Evolutionary conservation across 2,329 filamentous ascomycete genomes (phyloP).

Genomic region (Cladosporium sp.): DNA sequence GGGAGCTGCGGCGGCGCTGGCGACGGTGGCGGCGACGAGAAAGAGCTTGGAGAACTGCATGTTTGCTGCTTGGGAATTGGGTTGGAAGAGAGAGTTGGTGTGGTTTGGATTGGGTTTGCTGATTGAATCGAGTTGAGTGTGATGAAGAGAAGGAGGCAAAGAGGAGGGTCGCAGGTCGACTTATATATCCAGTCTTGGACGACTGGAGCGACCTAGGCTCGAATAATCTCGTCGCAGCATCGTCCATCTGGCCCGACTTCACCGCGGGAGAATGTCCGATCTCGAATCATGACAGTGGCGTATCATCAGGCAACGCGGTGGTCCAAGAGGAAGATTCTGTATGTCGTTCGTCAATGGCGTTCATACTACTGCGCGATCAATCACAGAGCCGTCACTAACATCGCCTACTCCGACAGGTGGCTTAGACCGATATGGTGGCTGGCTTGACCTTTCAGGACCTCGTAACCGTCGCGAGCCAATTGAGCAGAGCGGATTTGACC

Average conservation of each 20-base stretch:
- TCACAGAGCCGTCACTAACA: background rate
- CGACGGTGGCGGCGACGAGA: background rate
- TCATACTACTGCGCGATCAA: background rate
- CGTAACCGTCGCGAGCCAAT: background rate
- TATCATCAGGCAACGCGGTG: background rate
- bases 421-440: background rate
- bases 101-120: background rate
- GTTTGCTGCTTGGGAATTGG: background rate
- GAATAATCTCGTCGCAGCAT: background rate
- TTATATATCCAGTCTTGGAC: background rate
- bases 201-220: background rate
- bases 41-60: conserved; percentile 3
- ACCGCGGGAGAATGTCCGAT: background rate
- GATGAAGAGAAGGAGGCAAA: background rate
- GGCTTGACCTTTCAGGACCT: background rate
- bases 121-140: background rate
- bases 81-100: background rate
- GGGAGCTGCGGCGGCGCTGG: background rate
- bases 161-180: background rate
- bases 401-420: background rate
- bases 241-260: background rate
- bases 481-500: background rate
- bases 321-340: background rate
- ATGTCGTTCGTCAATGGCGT: background rate
- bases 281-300: background rate